Conservation (phyloP, 306 rosid genomes). For the Mimosa pudica region DNA sequence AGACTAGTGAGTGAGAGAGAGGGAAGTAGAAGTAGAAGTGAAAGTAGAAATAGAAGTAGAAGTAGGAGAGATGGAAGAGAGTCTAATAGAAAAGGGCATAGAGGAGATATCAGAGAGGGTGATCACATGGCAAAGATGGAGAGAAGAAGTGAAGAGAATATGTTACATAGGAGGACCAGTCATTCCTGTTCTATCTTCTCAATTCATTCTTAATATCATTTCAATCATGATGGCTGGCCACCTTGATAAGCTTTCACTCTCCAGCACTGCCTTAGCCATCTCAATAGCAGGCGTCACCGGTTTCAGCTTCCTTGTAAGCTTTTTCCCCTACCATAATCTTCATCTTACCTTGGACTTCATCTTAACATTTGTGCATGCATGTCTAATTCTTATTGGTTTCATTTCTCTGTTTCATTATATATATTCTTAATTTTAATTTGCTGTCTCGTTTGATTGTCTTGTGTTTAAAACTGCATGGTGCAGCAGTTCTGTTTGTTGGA, state of each 20-base stretch:
- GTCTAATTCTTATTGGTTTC: background rate
- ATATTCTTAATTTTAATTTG: no score
- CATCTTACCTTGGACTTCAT: background rate
- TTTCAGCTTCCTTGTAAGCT: slow-evolving; percentile 55
- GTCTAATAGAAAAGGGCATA: slow-evolving; percentile 17
- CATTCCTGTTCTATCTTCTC: slow-evolving; percentile 51
- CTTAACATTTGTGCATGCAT: no score
- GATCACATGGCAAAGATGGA: slow-evolving; percentile 34
- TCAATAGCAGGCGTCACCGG: slow-evolving; percentile 57
- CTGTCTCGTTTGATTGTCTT: background rate
- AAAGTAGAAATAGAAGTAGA: background rate
- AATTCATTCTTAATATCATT: slow-evolving; percentile 51
- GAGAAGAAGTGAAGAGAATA: slow-evolving; percentile 45
- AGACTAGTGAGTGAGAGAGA: background rate
- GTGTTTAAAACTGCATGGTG: background rate
- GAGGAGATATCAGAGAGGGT: background rate
- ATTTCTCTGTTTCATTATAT: background rate
- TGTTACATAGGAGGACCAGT: slow-evolving; percentile 44
- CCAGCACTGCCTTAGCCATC: slow-evolving; percentile 48
- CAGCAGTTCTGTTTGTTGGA: background rate
- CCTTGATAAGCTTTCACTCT: slow-evolving; percentile 27
- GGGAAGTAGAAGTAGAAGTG: background rate
- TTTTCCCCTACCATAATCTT: background rate
- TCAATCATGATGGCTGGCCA: slow-evolving; percentile 67
- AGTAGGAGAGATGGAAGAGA: slow-evolving; percentile 39